Evolutionary conservation across 768 basidiomycete genomes (phyloP), one percentile per base, ranked within the genome.

Genomic region (Lyophyllum semitale): DNA sequence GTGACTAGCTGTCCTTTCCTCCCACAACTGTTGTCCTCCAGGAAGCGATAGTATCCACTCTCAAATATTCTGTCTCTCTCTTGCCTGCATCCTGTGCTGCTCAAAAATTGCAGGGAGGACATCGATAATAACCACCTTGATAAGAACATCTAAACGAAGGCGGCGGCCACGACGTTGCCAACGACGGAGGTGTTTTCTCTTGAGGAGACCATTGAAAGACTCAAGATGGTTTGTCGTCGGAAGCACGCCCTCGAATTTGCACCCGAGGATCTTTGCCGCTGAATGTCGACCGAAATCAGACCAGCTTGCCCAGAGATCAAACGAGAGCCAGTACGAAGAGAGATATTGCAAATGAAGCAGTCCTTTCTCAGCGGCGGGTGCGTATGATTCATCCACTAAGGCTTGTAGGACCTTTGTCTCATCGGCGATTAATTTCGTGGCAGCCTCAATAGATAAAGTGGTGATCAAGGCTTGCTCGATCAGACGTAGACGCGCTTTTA

Each of bases 151-250:
- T 26, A 63, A 46, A 1, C 60, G 68, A 8, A 76, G 64, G 6
- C 66, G 62, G 4, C 59, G 58, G 4, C 72, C 71, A 26, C 57
- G 61, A 12, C 60, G 62, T 38, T 68, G 66, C 62, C 60, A 68
- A 25, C 54, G 61, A 0, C 27, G 60, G 0, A 76, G 22, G 42
- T 73, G 57, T 32, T 67, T 71, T 1, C 57, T 43, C 58, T 77
- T 75, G 1, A 77, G 55, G 12, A 68, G 37, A 4, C 66, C 58
- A 47, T 77, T 77, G 60, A 77, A 75, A 1, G 70, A 67, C 56
- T 77, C 73, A 8, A 77, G 66, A 50, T 75, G 73, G 43, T 77
- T 77, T 22, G 73, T 76, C 4, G 75, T 77, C 0, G 71, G 61
- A 6, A 75, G 26, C 2, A 77, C 65, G 2, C 59, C 63, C 0